Percentiles rank a stretch among this genome's conserved stretches.
Conservation (phyloP, 106 monocot species). For the Allium sativum region DNA sequence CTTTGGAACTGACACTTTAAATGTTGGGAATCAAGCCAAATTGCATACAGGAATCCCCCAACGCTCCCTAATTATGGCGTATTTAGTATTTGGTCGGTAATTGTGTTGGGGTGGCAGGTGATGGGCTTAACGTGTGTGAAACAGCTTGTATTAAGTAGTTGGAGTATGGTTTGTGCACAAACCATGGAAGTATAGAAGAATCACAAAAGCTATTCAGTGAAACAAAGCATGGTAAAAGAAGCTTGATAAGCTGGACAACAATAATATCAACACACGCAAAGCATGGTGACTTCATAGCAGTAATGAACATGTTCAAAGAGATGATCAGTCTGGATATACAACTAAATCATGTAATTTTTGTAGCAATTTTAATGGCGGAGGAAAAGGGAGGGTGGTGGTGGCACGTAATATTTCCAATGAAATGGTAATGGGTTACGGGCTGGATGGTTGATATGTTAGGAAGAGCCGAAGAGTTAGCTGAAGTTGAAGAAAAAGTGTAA, state of each 20-base stretch:
- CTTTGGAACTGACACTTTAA: too few species aligned
- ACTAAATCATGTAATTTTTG: conserved; percentile 53
- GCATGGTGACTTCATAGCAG: conserved; percentile 46
- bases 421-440: conserved; percentile 22
- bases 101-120: too few species aligned
- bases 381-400: conserved; percentile 47
- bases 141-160: too few species aligned
- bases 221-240: conserved; percentile 10
- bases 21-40: too few species aligned
- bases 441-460: conserved; percentile 92
- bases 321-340: conserved; percentile 34
- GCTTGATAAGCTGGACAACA: conserved; percentile 62
- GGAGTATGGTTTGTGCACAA: too few species aligned
- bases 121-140: too few species aligned
- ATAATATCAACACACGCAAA: conserved; percentile 70
- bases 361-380: conserved; percentile 66
- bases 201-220: conserved; percentile 35
- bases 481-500: conserved; percentile 52
- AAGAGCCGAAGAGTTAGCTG: conserved; percentile 54
- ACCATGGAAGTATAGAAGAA: conserved; percentile 42
- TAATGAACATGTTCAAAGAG: conserved; percentile 41
- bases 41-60: too few species aligned
- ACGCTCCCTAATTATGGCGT: too few species aligned
- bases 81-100: too few species aligned
- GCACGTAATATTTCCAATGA: conserved; percentile 38